Evolutionary conservation across 1,284 basidiomycete genomes (phyloP).

Genomic region (Boletus semigastroideus): DNA sequence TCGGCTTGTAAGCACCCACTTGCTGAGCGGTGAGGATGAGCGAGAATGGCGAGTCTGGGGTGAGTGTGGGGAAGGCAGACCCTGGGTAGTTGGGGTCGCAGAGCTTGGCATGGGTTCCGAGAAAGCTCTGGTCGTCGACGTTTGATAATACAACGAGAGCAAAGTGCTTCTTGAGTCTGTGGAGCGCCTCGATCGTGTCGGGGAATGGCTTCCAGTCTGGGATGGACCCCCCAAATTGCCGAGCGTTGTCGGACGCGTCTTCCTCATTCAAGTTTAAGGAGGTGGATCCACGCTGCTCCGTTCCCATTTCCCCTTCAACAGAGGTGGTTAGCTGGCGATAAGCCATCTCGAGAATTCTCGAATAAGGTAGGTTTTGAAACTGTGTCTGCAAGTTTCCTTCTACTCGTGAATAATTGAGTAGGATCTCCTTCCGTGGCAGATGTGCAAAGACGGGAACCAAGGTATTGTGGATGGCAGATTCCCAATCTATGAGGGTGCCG

Average conservation of each 20-base stretch:
- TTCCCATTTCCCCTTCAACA: not conserved
- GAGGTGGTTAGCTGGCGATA: conserved; percentile 31
- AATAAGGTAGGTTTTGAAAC: conserved; percentile 59
- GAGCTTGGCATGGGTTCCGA: conserved; percentile 58
- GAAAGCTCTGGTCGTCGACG: conserved; percentile 65
- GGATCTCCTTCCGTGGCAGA: conserved; percentile 46
- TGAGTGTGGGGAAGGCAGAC: conserved; percentile 40
- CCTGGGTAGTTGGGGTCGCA: conserved; percentile 36
- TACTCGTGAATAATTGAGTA: conserved; percentile 51
- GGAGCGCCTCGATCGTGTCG: conserved; percentile 61
- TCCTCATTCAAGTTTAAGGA: conserved; percentile 11
- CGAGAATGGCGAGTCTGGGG: conserved; percentile 56
- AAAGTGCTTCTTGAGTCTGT: conserved; percentile 56
- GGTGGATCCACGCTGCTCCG: conserved; percentile 3
- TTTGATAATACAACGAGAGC: conserved; percentile 73
- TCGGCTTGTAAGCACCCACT: conserved; percentile 65
- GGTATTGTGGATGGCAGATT: conserved; percentile 56
- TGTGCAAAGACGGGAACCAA: conserved; percentile 54
- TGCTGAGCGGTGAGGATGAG: conserved; percentile 58
- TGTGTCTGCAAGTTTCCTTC: conserved; percentile 59
- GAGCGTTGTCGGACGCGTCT: conserved; percentile 17
- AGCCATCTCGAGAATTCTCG: conserved; percentile 49
- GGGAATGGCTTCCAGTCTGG: conserved; percentile 63
- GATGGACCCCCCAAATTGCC: conserved; percentile 57
- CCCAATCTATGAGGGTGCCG: conserved; percentile 74